These are phyloP conservation scores for Alternaria brassicae DNA, from an alignment of 2,329 filamentous ascomycete genomes.

Conservation along the genomic window DNA sequence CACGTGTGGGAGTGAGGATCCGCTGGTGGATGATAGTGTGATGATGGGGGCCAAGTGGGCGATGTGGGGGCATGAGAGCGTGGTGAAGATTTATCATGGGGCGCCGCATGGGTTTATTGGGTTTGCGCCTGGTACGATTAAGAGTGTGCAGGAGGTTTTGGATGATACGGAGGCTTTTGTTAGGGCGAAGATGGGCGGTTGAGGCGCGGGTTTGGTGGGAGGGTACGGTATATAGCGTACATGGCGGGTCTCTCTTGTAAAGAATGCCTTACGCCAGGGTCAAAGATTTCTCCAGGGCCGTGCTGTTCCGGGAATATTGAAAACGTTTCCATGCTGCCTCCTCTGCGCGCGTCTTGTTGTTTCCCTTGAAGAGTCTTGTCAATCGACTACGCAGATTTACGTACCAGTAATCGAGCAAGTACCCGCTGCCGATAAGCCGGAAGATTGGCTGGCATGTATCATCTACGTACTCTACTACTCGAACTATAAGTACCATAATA, in stretches of 20 bases:
- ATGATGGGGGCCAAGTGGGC: conserved; percentile 64
- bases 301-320: too few species aligned
- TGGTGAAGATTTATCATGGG: conserved; percentile 63
- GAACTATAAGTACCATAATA: neutral
- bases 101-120: conserved; percentile 62
- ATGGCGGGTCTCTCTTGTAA: neutral
- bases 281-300: too few species aligned
- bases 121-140: conserved; percentile 48
- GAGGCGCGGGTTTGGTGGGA: neutral
- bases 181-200: conserved; percentile 32
- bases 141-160: conserved; percentile 49
- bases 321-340: neutral
- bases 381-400: too few species aligned
- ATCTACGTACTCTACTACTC: neutral
- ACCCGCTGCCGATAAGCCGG: neutral
- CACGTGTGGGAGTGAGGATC: conserved; percentile 62
- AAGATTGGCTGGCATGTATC: neutral
- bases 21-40: conserved; percentile 60
- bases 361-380: too few species aligned
- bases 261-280: neutral
- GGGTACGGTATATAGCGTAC: neutral
- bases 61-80: conserved; percentile 58
- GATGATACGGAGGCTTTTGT: conserved; percentile 53
- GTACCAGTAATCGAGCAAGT: neutral
- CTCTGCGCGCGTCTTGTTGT: neutral